Percentiles rank a stretch among this genome's conserved stretches.
Conservation (phyloP, 2,329 filamentous ascomycete species). For the Penicillium thymicola region DNA sequence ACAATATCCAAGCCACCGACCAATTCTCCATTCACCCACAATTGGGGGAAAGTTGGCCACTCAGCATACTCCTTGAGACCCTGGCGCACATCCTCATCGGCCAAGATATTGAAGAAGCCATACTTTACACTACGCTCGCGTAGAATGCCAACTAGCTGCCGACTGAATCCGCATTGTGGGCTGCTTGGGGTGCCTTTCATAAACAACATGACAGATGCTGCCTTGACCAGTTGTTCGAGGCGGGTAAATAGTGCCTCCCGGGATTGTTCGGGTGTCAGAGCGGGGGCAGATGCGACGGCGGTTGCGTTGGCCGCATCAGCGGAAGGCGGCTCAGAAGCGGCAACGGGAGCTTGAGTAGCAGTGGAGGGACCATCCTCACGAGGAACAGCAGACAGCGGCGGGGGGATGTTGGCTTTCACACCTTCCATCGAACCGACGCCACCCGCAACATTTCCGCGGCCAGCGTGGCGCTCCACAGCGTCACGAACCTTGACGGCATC, state of each 20-base stretch:
- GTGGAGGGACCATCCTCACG: constrained; percentile 32
- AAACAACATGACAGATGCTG: constrained; percentile 96
- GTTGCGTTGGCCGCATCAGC: constrained; percentile 23
- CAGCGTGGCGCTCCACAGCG: constrained; percentile 79
- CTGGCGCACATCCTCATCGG: constrained; percentile 94
- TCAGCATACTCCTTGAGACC: constrained; percentile 97
- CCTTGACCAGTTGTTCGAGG: constrained; percentile 81
- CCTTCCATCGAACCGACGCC: constrained; percentile 22
- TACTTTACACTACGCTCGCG: constrained; percentile 91
- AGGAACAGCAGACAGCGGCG: constrained; percentile 40
- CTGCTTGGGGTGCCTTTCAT: constrained; percentile 93
- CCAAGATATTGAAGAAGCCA: constrained; percentile 98
- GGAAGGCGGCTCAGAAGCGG: constrained; percentile 19
- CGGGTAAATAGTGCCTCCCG: constrained; percentile 85
- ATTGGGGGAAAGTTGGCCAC: constrained; percentile 95
- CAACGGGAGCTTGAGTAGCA: constrained; percentile 30
- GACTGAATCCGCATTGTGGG: constrained; percentile 88
- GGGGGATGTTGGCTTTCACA: constrained; percentile 38
- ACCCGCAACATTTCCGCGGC: constrained; percentile 34
- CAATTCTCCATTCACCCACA: constrained; percentile 87
- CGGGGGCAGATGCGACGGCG: constrained; percentile 22
- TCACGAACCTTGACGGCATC: constrained; percentile 81
- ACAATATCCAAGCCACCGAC: constrained; percentile 96
- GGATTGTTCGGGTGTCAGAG: constrained; percentile 49
- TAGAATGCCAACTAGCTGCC: constrained; percentile 81